Evolutionary conservation across 768 basidiomycete species (phyloP).

Genomic region (Pulveroboletus sp.): DNA sequence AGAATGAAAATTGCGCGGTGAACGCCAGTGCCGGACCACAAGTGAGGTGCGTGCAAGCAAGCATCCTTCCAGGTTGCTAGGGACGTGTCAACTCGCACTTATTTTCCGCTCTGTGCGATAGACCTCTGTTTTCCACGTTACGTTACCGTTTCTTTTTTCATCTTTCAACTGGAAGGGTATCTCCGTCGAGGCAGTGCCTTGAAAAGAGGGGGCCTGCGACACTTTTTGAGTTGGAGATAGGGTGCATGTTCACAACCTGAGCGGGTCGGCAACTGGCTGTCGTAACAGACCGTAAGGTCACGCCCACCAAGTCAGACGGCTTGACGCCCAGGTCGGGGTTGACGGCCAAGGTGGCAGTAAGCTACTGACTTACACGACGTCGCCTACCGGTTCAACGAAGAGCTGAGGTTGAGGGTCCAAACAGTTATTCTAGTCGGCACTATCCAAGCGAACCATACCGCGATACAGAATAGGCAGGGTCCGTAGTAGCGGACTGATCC

Average conservation of each 20-base stretch:
- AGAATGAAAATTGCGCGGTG: constrained; percentile 17
- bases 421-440: not conserved
- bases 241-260: constrained; percentile 4
- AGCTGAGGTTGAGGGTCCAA: not conserved
- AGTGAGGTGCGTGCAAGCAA: constrained; percentile 18
- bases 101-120: constrained; percentile 19
- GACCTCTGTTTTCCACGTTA: constrained; percentile 21
- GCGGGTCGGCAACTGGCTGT: constrained; percentile 15
- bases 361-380: not conserved
- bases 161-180: constrained; percentile 9
- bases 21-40: constrained; percentile 8
- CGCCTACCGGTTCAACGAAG: not conserved
- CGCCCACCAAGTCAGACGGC: not conserved
- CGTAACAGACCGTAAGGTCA: constrained; percentile 19
- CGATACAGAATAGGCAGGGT: not conserved
- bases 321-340: not conserved
- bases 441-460: not conserved
- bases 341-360: not conserved
- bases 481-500: constrained; percentile 5
- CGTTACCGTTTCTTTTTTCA: constrained; percentile 18
- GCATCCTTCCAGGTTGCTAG: constrained; percentile 9
- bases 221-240: constrained; percentile 12
- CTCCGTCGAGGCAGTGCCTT: constrained; percentile 12
- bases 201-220: constrained; percentile 11
- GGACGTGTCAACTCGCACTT: constrained; percentile 6